Percentiles rank a stretch among this genome's conserved stretches.
Conservation (phyloP, 208 protist genomes). For the Leishmania lainsoni region DNA sequence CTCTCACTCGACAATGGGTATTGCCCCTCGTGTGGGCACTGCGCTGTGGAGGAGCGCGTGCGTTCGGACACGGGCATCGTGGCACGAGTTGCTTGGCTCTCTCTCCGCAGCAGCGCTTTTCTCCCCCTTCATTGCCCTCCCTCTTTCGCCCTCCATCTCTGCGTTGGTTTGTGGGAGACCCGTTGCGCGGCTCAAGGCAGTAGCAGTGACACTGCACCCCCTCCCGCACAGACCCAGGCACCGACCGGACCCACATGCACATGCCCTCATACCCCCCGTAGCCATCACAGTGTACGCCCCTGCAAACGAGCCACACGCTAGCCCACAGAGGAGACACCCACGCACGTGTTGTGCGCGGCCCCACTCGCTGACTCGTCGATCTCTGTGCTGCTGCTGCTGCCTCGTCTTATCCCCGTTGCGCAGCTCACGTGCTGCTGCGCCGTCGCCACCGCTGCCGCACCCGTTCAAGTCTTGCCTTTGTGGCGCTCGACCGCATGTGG, state of each 20-base stretch:
- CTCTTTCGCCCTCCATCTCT: neutral
- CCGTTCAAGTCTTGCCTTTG: neutral
- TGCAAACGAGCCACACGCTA: neutral
- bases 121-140: neutral
- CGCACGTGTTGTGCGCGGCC: neutral
- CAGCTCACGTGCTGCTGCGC: neutral
- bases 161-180: neutral
- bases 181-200: neutral
- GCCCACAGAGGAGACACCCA: neutral
- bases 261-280: neutral
- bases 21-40: neutral
- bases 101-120: neutral
- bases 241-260: neutral
- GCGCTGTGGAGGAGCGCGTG: neutral
- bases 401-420: neutral
- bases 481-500: slow-evolving; percentile 16
- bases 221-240: too few species aligned
- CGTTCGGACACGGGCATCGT: neutral
- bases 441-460: neutral
- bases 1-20: neutral
- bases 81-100: neutral
- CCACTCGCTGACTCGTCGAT: too few species aligned
- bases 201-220: neutral
- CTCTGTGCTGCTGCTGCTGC: too few species aligned
- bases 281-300: neutral